These are phyloP conservation scores for Triangularia verruculosa DNA, from an alignment of 2,329 filamentous ascomycete genomes.

Conservation along the genomic window DNA sequence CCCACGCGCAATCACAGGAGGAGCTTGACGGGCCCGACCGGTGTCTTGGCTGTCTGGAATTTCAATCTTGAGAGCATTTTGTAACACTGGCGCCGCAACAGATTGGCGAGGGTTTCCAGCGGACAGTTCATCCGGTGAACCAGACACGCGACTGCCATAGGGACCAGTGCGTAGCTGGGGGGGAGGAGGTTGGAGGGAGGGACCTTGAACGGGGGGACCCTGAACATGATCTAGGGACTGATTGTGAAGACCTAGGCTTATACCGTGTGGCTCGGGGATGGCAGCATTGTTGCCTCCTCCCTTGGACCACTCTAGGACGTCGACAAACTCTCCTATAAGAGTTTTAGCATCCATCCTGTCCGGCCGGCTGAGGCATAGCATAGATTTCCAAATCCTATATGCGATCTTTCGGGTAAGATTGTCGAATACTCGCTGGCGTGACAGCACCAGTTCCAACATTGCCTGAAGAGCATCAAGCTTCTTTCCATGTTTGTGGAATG, in stretches of 20 bases:
- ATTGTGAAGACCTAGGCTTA: neutral
- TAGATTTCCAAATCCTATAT: neutral
- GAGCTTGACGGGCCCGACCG: no score
- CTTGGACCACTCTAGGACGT: neutral
- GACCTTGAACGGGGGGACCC: no score
- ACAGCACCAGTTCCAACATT: neutral
- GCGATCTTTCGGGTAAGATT: neutral
- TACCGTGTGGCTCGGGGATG: neutral
- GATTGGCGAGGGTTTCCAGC: no score
- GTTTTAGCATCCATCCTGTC: neutral
- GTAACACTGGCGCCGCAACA: no score
- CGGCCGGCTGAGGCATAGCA: neutral
- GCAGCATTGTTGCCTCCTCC: neutral
- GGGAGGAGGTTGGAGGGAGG: no score
- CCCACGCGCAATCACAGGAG: no score
- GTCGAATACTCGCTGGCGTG: neutral
- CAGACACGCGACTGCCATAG: no score
- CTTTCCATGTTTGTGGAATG: neutral
- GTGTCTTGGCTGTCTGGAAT: no score
- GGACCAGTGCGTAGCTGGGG: no score
- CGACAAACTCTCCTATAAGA: neutral
- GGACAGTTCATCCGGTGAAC: no score
- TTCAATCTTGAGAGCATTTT: no score
- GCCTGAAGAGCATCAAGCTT: neutral
- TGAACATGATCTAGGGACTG: no score